Base-by-base conservation (phyloP, 768 basidiomycete genomes). In the Suillus cothurnatus region DNA sequence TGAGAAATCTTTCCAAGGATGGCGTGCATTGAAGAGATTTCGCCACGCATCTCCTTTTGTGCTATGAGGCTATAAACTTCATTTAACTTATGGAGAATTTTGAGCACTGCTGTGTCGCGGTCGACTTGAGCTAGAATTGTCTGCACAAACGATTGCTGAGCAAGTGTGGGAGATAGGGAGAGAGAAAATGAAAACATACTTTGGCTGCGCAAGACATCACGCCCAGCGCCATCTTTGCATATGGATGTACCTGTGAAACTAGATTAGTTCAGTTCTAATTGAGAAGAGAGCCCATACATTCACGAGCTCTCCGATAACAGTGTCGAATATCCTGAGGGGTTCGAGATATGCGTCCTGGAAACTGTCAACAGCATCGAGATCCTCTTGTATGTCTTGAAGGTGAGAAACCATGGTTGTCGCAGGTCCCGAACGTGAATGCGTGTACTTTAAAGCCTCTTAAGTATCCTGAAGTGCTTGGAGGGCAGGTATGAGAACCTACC, bases 191-290 rank as follows among this genome's bases (percentile, higher is more conserved):
- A 19, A 6, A 23, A 28, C n/a, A 7, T 61, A 61, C 64, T 28
- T 49, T 23, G 7, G 58, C 28, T 2, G 58, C 47, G 31, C 31
- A 7, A 21, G 38, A 41, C 26, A 64, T 14, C 12, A 64, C 47
- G 23, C 58, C 52, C 39, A 47, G 52, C 2, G 64, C 64, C 28
- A 61, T 61, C 36, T 61, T 64, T 9, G 43, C 58, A 23, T 64
- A 64, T 23, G 64, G 64, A 32, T 64, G 64, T 45, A 64, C 31
- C 64, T 64, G 47, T 21, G 12, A 4, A 26, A 50, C 5, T 0
- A 4, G 0, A 21, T 39, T 32, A 28, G 23, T 32, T 43, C 26
- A 15, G 3, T 31, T 23, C 41, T 1, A 2, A 26, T 47, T 0
- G 6, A 23, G 21, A 3, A 4, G 45, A 62, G 14, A 14, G 47